Conservation (phyloP, 345 rosid species). For the Pistacia vera region DNA sequence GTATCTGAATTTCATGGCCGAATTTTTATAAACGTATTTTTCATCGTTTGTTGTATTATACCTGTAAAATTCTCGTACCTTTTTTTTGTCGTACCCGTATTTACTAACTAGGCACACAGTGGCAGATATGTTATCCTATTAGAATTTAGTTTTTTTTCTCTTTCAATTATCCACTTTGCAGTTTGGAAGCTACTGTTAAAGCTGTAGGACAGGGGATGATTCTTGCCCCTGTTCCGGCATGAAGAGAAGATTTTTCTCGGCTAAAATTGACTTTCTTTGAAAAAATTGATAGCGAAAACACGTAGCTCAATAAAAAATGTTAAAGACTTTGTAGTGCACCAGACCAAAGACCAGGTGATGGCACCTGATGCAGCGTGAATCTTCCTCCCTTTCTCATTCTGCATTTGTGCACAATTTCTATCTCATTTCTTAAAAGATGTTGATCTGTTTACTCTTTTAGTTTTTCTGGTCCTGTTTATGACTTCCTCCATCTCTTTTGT, state of each 20-base stretch:
- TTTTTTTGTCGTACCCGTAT: too few relatives aligned
- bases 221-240: conserved; percentile 89
- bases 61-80: too few relatives aligned
- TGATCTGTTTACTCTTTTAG: background rate
- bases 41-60: too few relatives aligned
- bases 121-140: conserved; percentile 9
- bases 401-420: background rate
- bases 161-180: conserved; percentile 23
- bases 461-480: conserved; percentile 8
- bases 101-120: background rate
- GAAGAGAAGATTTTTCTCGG: conserved; percentile 83
- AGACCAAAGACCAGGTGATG: conserved; percentile 81
- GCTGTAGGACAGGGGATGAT: conserved; percentile 49
- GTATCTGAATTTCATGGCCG: too few relatives aligned
- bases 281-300: conserved; percentile 81
- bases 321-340: conserved; percentile 74
- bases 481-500: background rate
- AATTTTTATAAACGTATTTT: too few relatives aligned
- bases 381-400: background rate
- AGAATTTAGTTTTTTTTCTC: background rate
- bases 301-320: conserved; percentile 88
- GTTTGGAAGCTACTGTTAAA: conserved; percentile 34
- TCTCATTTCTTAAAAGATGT: background rate
- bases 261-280: conserved; percentile 92
- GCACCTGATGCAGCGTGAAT: conserved; percentile 99